Evolutionary conservation across 257 asterid genomes (phyloP).

Genomic region (Primulina eburnea): DNA sequence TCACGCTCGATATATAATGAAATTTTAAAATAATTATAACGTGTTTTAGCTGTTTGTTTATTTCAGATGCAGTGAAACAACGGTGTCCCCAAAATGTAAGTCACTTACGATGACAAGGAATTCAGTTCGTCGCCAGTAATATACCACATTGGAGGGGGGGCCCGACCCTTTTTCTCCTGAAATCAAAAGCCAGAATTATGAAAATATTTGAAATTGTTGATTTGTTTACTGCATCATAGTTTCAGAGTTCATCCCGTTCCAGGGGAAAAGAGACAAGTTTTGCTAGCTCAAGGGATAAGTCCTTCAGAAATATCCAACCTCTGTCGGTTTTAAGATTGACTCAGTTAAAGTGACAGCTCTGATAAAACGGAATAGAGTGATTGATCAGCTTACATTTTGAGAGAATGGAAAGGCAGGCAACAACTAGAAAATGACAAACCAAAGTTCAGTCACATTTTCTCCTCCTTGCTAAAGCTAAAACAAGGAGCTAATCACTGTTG

Average conservation of each 20-base stretch:
- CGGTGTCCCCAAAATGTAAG: conserved; percentile 10
- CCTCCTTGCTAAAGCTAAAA: conserved; percentile 2
- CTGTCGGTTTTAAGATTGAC: conserved; percentile 3
- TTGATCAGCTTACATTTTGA: conserved; percentile 6
- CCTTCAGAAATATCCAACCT: not conserved
- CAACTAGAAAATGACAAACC: not conserved
- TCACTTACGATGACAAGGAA: conserved; percentile 79
- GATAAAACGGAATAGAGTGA: conserved; percentile 12
- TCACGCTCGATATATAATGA: conserved; percentile 12
- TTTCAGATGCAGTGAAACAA: conserved; percentile 3
- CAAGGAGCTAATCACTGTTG: conserved; percentile 12
- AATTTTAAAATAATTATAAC: conserved; percentile 6
- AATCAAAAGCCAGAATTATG: conserved; percentile 3
- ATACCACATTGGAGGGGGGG: conserved; percentile 75
- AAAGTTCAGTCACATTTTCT: not conserved
- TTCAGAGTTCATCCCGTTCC: conserved; percentile 10
- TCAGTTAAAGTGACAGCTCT: conserved; percentile 3
- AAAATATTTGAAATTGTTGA: conserved; percentile 1
- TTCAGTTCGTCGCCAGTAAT: conserved; percentile 72
- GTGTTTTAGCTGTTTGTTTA: not conserved
- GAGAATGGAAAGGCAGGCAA: conserved; percentile 15
- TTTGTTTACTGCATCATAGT: conserved; percentile 7
- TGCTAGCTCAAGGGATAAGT: not conserved
- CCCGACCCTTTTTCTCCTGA: conserved; percentile 79
- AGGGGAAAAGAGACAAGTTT: conserved; percentile 10